Evolutionary conservation across 257 asterid genomes (phyloP).

Genomic region (Solanum stenotomum): DNA sequence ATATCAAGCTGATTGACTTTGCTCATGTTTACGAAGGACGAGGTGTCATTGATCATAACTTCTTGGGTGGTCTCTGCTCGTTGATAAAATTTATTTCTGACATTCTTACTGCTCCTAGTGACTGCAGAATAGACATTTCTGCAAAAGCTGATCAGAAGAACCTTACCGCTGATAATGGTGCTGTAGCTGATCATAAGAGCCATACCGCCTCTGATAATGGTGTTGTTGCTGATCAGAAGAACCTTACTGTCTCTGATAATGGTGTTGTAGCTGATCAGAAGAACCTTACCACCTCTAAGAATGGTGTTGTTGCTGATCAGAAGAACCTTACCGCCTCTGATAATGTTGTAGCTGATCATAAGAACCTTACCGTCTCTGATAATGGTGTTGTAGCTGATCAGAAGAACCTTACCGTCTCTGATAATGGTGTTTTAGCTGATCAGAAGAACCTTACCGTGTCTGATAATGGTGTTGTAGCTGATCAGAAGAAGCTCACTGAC

Average conservation of each 20-base stretch:
- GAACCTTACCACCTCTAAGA: neutral
- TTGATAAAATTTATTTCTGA: conserved; percentile 68
- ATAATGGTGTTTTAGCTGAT: neutral
- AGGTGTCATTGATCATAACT: conserved; percentile 78
- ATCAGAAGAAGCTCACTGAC: neutral
- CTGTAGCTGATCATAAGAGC: too few relatives aligned
- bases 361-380: neutral
- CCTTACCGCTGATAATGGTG: neutral
- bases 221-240: neutral
- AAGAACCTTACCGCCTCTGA: neutral
- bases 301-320: neutral
- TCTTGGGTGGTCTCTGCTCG: conserved; percentile 87
- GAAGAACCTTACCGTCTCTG: neutral
- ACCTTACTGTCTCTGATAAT: neutral
- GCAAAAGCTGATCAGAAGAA: conserved; percentile 24
- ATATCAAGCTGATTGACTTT: conserved; percentile 70
- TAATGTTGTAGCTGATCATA: neutral
- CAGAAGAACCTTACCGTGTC: neutral
- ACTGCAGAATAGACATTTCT: conserved; percentile 16
- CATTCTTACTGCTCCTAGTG: conserved; percentile 44
- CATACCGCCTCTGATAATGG: neutral
- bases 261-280: neutral
- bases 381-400: too few relatives aligned
- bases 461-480: neutral
- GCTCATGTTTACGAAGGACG: conserved; percentile 68